These are phyloP conservation scores for Diutina ranongensis DNA, from an alignment of 1,139 yeast species.

Conservation along the genomic window DNA sequence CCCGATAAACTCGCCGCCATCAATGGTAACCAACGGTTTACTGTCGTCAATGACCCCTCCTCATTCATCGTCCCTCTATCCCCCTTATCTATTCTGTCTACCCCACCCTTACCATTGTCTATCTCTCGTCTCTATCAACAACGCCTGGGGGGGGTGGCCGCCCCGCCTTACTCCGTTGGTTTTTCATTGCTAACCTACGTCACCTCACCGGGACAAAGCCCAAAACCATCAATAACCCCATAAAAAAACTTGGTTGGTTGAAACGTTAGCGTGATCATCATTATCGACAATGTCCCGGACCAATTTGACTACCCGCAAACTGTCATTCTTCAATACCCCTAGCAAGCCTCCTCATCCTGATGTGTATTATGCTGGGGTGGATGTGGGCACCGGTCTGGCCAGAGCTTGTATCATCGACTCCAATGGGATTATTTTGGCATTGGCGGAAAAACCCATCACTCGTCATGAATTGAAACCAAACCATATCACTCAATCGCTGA, in stretches of 20 bases:
- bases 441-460: slow-evolving; percentile 69
- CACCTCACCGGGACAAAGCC: background rate
- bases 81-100: too few relatives aligned
- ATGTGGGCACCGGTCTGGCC: slow-evolving; percentile 96
- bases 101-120: too few relatives aligned
- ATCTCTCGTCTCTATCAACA: too few relatives aligned
- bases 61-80: too few relatives aligned
- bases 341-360: slow-evolving; percentile 33
- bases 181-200: background rate
- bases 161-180: too few relatives aligned
- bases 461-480: slow-evolving; percentile 65
- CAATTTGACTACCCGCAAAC: slow-evolving; percentile 1
- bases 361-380: slow-evolving; percentile 78
- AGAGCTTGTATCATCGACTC: slow-evolving; percentile 86
- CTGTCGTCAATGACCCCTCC: too few relatives aligned
- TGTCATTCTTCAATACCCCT: slow-evolving; percentile 26
- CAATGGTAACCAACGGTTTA: too few relatives aligned
- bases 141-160: too few relatives aligned
- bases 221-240: background rate
- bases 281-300: slow-evolving; percentile 1
- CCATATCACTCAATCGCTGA: slow-evolving; percentile 72
- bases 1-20: too few relatives aligned
- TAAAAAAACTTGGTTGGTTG: too few relatives aligned
- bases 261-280: too few relatives aligned
- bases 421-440: slow-evolving; percentile 69